Conservation (phyloP, 2,329 filamentous ascomycete species). For the Penicillium decumbens region DNA sequence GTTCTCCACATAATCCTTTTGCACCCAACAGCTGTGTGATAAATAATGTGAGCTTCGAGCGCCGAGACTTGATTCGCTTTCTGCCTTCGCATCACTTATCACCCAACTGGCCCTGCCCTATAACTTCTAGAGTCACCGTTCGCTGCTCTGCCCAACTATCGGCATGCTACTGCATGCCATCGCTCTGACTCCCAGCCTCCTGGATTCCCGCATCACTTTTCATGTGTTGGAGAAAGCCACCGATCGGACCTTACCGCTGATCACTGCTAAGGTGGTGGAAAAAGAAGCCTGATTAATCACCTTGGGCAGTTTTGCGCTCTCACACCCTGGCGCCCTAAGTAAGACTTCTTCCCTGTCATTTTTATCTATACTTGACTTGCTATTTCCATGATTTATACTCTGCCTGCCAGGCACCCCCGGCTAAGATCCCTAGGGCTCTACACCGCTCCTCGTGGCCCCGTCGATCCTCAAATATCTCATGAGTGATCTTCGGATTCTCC, state of each 20-base stretch:
- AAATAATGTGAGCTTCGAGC: constrained; percentile 13
- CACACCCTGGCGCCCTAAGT: not conserved
- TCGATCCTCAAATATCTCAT: constrained; percentile 13
- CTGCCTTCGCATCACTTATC: constrained; percentile 20
- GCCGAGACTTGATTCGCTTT: constrained; percentile 16
- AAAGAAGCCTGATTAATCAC: constrained; percentile 7
- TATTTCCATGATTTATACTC: constrained; percentile 6
- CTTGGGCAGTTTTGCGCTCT: constrained; percentile 7
- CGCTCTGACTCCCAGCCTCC: constrained; percentile 13
- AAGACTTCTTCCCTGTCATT: not conserved
- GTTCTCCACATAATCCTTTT: constrained; percentile 19
- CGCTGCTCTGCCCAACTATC: constrained; percentile 22
- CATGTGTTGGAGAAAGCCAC: not conserved
- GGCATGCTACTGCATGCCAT: constrained; percentile 10
- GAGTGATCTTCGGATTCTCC: constrained; percentile 15
- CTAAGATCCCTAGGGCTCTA: not conserved
- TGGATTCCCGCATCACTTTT: constrained; percentile 13
- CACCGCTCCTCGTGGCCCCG: constrained; percentile 15
- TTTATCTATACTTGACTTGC: constrained; percentile 1
- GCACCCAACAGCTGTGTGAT: constrained; percentile 15
- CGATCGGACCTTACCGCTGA: constrained; percentile 16
- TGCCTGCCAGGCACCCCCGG: constrained; percentile 2
- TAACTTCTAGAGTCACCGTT: constrained; percentile 11
- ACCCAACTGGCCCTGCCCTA: constrained; percentile 16
- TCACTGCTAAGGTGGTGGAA: constrained; percentile 3